Evolutionary conservation across 2,329 filamentous ascomycete genomes (phyloP), one percentile per base, ranked within the genome.

Genomic region (Blastomyces silverae): DNA sequence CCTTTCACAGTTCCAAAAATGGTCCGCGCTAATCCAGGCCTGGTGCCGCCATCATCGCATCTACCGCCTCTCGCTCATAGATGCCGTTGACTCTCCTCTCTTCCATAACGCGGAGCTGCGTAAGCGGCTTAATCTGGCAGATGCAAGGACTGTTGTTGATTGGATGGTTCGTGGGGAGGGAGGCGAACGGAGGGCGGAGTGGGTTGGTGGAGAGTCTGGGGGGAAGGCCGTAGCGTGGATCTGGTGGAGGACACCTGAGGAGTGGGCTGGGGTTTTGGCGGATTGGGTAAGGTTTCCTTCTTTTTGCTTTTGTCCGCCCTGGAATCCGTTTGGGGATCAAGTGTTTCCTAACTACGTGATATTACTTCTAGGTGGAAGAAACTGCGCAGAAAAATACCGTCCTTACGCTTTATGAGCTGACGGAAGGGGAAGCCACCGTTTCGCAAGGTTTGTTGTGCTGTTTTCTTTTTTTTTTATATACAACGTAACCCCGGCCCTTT

Each of bases 301-400:
- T 7, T 44, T 44, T 44, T 44, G 34, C 7, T 37, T 7, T 8
- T 10, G 34, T 37, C 34, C 10, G 8, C 34, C 34, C 34, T 53
- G 2, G 44, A n/a, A 13, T 34, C 13, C 11, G 57, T 63, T 52
- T 55, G 17, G 28, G 48, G 52, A 63, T 20, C 28, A 11, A 25
- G 20, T 61, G n/a, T 61, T 61, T 31, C 2, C 58, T 61, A 50
- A 50, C 7, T 37, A 22, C 42, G 10, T 50, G 42, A 13, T 48
- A 13, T 61, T 17, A 17, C n/a, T 10, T 64, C 37, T 67, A 80
- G 78, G 76, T 92, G 57, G 92, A 97, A 39, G 86, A 87, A 67
- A 96, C 92, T 66, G 94, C 87, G 3, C 92, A 97, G 81, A 93
- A 89, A 80, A 91, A 91, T 31, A 86, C 84, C 15, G 93, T 99